A percentile compares a stretch with the other conserved stretches of the same genome.
phyloP scores from a whole-genome alignment of 2,329 filamentous ascomycete genomes.

The Curvularia hawaiiensis region DNA sequence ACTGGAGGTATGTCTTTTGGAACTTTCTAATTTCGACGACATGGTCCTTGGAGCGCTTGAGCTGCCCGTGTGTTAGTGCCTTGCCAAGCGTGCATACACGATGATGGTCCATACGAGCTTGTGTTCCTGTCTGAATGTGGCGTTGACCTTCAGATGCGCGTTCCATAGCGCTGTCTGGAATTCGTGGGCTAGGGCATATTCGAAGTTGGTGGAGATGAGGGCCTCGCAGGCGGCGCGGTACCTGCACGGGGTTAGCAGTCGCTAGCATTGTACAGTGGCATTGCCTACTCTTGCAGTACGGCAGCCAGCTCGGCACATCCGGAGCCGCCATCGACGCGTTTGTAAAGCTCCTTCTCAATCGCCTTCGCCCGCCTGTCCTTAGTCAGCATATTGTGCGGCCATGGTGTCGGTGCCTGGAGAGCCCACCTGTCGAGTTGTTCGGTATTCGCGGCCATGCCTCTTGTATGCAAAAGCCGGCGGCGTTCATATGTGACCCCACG shows the following conservation, averaged over 20 bases:
- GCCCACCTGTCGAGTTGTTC: conserved; percentile 60
- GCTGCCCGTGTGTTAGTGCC: conserved; percentile 35
- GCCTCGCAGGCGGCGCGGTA: conserved; percentile 74
- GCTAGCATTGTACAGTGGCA: conserved; percentile 1
- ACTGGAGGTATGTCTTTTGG: conserved; percentile 79
- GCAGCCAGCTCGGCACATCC: conserved; percentile 57
- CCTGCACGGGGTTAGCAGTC: conserved; percentile 49
- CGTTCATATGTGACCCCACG: conserved; percentile 55
- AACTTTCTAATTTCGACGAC: conserved; percentile 74
- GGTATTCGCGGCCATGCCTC: conserved; percentile 53
- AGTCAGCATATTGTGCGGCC: conserved; percentile 26
- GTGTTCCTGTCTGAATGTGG: conserved; percentile 71
- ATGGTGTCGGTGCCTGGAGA: neutral
- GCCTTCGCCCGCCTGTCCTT: conserved; percentile 50
- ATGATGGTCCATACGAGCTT: conserved; percentile 23
- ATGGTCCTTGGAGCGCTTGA: conserved; percentile 58
- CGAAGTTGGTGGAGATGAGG: conserved; percentile 74
- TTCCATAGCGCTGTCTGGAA: conserved; percentile 79
- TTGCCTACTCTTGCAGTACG: conserved; percentile 45
- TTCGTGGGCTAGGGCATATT: conserved; percentile 65
- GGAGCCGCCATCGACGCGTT: conserved; percentile 56
- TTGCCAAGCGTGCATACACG: neutral
- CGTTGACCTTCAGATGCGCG: conserved; percentile 77
- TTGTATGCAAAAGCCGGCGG: conserved; percentile 28
- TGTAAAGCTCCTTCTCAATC: conserved; percentile 56